Evolutionary conservation across 2,329 filamentous ascomycete genomes (phyloP), one percentile per base, ranked within the genome.

Genomic region (Ascochyta viciae-villosae): DNA sequence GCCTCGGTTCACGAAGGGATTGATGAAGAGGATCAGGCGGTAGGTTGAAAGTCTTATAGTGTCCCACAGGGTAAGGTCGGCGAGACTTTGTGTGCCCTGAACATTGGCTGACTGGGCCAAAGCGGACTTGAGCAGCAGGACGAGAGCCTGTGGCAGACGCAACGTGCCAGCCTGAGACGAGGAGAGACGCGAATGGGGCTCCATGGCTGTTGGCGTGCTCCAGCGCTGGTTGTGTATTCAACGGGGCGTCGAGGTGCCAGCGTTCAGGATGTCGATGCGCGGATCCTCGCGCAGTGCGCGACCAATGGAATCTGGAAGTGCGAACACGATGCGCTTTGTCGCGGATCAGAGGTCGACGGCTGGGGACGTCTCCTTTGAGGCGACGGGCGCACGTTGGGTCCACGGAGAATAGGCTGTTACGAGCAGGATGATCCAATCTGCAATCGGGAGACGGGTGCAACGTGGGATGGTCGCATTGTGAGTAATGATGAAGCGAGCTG

Each of bases 101-200:
- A 65, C 50, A 54, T 61, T 62, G 60, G 62, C 51, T 40, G 70
- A 55, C 39, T 61, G 60, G 59, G 67, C 67, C 52, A 72, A 57
- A 58, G 58, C 59, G 39, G 63, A 58, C 56, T 56, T 69, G 50
- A 75, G 63, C 63, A 74, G 61, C 60, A 67, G 58, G 61, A 74
- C 51, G 61, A 75, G 64, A 65, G 72, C 67, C 69, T 74, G 70
- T 72, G 72, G 72, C 68, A 74, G 65, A 54, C 59, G 66, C 59
- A 71, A 71, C 68, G 71, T 70, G 67, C 69, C 71, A 70, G 66
- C 61, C 37, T 67, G 65, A 60, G 64, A 60, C 49, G 57, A 58
- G 51, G 58, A 60, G 58, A 57, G 60, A 65, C 61, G 71, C 70
- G 71, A 74, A 73, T 75, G 64, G 69, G 70, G 65, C 63, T 74